Evolutionary conservation across 176 grass and related monocot genomes (phyloP).

Genomic region (Oryza nivara): DNA sequence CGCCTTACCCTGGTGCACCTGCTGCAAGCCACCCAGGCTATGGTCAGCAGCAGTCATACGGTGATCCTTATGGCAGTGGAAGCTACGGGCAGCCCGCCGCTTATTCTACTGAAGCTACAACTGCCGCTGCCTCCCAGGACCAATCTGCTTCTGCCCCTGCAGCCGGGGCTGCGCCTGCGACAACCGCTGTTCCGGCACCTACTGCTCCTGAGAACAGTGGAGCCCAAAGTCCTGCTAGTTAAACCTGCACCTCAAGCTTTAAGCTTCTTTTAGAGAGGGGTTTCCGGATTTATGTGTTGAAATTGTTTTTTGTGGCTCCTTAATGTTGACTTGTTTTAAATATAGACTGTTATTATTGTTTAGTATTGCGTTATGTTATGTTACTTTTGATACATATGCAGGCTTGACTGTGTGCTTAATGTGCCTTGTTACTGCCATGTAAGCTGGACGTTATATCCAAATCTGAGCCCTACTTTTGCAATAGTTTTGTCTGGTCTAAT

Average conservation of each 20-base stretch:
- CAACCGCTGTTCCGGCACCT: constrained; percentile 30
- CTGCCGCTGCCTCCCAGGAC: constrained; percentile 35
- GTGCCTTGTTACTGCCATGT: neutral
- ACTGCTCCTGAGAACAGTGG: constrained; percentile 46
- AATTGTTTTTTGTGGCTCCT: constrained; percentile 20
- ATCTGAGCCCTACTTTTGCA: neutral
- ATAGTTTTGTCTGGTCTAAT: neutral
- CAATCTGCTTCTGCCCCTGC: constrained; percentile 34
- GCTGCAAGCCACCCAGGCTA: constrained; percentile 54
- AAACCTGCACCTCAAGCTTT: constrained; percentile 18
- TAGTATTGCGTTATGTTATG: neutral
- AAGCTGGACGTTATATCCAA: neutral
- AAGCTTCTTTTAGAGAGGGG: constrained; percentile 34
- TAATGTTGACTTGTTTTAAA: constrained; percentile 13
- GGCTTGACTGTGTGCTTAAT: neutral
- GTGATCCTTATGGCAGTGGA: constrained; percentile 68
- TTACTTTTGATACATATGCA: neutral
- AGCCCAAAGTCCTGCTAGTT: constrained; percentile 47
- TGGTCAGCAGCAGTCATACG: constrained; percentile 61
- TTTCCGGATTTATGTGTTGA: neutral
- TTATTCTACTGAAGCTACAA: constrained; percentile 61
- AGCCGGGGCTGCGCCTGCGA: neutral
- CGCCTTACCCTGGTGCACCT: constrained; percentile 57
- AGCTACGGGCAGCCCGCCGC: constrained; percentile 53
- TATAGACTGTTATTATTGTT: neutral